phyloP scores from a whole-genome alignment of 169 alveolate species.

The Plasmodium falciparum region DNA sequence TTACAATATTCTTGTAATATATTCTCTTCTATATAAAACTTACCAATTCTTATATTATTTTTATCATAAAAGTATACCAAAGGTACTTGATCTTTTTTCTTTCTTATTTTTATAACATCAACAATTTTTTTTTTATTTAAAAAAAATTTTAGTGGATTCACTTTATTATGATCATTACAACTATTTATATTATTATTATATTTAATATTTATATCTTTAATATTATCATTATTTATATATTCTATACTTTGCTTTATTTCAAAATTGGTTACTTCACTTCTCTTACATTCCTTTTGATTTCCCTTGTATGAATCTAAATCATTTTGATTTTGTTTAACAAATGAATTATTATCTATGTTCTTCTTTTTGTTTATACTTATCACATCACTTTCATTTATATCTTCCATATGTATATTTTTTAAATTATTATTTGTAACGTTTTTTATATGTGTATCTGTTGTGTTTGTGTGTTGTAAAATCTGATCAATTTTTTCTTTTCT shows the following conservation, averaged over 20 bases:
- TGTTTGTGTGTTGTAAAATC: too few species aligned
- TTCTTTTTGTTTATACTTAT: neutral
- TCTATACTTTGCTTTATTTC: neutral
- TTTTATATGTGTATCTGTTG: neutral
- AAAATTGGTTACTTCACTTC: neutral
- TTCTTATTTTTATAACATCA: conserved; percentile 30
- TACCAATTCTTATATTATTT: conserved; percentile 11
- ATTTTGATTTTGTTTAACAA: neutral
- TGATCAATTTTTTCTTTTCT: too few species aligned
- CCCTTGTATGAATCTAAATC: neutral
- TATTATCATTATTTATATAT: too few species aligned
- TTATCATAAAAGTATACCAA: conserved; percentile 22
- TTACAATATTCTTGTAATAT: conserved; percentile 26
- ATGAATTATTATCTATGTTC: neutral
- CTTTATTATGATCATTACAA: neutral
- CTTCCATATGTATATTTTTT: conserved; percentile 1
- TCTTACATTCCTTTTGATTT: neutral
- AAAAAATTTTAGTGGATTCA: neutral
- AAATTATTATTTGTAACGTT: neutral
- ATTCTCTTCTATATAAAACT: conserved; percentile 23
- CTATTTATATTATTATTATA: neutral
- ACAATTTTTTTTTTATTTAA: neutral
- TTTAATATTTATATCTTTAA: neutral
- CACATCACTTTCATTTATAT: neutral
- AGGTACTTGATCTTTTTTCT: neutral